phyloP scores from a whole-genome alignment of 2,329 filamentous ascomycete genomes.

The Fusarium fujikuroi region DNA sequence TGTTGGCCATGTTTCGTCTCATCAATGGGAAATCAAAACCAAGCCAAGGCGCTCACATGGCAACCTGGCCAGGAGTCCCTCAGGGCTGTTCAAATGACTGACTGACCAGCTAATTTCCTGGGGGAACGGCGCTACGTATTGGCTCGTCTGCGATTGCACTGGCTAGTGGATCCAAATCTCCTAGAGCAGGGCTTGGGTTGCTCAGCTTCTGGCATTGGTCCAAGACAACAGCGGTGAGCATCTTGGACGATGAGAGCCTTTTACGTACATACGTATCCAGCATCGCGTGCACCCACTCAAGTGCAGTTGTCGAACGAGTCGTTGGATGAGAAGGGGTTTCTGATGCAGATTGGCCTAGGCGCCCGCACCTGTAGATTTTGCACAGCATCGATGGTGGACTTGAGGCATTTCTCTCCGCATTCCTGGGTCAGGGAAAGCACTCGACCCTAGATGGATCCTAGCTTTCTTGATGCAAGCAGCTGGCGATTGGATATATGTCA shows the following conservation, averaged over 20 bases:
- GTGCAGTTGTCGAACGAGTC: constrained; percentile 37
- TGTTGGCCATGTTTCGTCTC: constrained; percentile 33
- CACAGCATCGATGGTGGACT: constrained; percentile 37
- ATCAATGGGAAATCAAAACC: constrained; percentile 4
- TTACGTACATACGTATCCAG: constrained; percentile 22
- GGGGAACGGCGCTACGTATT: constrained; percentile 37
- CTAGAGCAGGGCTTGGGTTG: constrained; percentile 35
- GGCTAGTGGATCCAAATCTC: constrained; percentile 41
- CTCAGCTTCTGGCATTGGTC: constrained; percentile 32
- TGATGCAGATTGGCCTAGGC: constrained; percentile 23
- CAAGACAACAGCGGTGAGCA: constrained; percentile 42
- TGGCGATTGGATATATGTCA: neutral
- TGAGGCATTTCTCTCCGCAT: constrained; percentile 51
- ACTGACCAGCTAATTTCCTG: constrained; percentile 43
- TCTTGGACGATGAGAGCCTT: constrained; percentile 22
- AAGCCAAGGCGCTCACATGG: constrained; percentile 34
- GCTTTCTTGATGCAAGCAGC: neutral
- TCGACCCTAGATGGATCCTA: constrained; percentile 7
- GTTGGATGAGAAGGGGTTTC: constrained; percentile 37
- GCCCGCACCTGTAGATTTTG: constrained; percentile 17
- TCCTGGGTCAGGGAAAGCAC: constrained; percentile 20
- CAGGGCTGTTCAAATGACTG: constrained; percentile 16
- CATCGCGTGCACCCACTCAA: constrained; percentile 31
- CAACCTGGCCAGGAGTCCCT: constrained; percentile 31
- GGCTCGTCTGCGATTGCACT: constrained; percentile 34